A percentile compares a stretch with the other conserved stretches of the same genome.
Evolutionary conservation across 495 filamentous ascomycete species (phyloP).

Genomic region (Clavariopsis aquatica): DNA sequence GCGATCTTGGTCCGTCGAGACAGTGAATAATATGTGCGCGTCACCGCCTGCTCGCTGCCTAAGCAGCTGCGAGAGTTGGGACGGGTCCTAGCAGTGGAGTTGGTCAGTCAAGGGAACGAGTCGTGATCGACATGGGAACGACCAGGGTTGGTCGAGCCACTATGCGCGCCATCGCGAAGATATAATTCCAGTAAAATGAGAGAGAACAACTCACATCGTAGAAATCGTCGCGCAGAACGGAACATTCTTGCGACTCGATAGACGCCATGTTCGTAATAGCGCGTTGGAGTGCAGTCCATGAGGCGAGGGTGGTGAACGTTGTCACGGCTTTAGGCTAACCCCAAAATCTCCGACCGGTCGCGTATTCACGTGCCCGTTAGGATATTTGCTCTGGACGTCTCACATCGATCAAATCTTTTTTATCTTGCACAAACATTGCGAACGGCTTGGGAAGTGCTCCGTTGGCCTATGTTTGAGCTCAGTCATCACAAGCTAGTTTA

Average conservation of each 20-base stretch:
- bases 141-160: conserved; percentile 20
- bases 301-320: conserved; percentile 13
- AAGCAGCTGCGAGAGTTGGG: conserved; percentile 33
- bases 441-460: no score
- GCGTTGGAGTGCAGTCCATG: neutral
- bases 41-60: conserved; percentile 27
- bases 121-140: conserved; percentile 28
- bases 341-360: conserved; percentile 13
- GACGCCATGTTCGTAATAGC: conserved; percentile 17
- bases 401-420: no score
- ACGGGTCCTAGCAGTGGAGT: conserved; percentile 25
- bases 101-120: conserved; percentile 7
- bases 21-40: conserved; percentile 16
- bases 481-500: no score
- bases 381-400: no score
- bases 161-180: conserved; percentile 14
- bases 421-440: no score
- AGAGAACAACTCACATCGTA: conserved; percentile 37
- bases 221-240: conserved; percentile 22
- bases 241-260: conserved; percentile 19
- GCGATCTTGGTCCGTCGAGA: conserved; percentile 3
- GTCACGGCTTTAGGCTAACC: neutral
- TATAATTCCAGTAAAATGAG: conserved; percentile 5
- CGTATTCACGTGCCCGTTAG: conserved; percentile 21
- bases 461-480: no score